Base-by-base conservation (phyloP, 495 filamentous ascomycete genomes). In the Cudoniella acicularis region DNA sequence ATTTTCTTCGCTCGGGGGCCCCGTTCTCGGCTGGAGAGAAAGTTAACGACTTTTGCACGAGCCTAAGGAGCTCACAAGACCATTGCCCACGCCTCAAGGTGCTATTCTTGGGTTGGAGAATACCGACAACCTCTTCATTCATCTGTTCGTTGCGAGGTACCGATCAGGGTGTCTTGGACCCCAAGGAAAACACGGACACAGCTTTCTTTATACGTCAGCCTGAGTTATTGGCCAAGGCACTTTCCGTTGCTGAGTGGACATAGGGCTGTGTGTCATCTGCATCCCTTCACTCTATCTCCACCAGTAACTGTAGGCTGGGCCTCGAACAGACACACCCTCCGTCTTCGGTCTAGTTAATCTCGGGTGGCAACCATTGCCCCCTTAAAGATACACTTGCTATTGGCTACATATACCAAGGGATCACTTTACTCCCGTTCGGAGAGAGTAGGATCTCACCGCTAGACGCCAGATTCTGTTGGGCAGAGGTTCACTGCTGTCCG, bases 261-360 rank as follows among this genome's bases (percentile, higher is more conserved):
- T 61, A 67, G 56, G 60, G 64, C 57, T 67, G 49, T 30, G 52
- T 2, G 52, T 57, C 49, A 63, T 57, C 64, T 66, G 64, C 60
- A 63, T 26, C 4, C 53, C 36, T 45, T 17, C 17, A 58, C 43
- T 22, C 52, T 60, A 63, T 62, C 49, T 62, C 64, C 60, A 59
- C 60, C 64, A 62, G 46, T 66, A n/a, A n/a, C n/a, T n/a, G n/a
- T n/a, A 59, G 48, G 49, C 64, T 50, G 6, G 20, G 43, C 6
- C 8, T 17, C 18, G 3, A n/a, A 46, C 4, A n/a, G 18, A 9
- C n/a, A 4, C 13, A 36, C 30, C 30, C 30, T 4, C 30, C 30
- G 4, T 27, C 3, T 36, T 30, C 10, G 20, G 24, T n/a, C 30
- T 59, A 58, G 42, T 42, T 49, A n/a, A 47, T 45, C 24, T 48